phyloP scores from a whole-genome alignment of 1,284 basidiomycete genomes.

The Amylostereum areolatum region DNA sequence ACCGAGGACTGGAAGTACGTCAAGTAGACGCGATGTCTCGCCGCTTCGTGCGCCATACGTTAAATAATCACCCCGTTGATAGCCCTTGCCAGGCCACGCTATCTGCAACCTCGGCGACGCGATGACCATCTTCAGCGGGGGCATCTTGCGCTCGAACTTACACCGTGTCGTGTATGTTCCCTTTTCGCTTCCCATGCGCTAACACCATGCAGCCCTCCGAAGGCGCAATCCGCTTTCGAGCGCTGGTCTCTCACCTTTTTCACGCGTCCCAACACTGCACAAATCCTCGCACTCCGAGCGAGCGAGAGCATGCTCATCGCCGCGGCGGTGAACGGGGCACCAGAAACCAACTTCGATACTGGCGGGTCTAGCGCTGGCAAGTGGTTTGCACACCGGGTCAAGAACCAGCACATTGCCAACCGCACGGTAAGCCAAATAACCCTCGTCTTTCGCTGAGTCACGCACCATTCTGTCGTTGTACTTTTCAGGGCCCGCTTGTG shows the following conservation, averaged over 20 bases:
- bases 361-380: slow-evolving; percentile 19
- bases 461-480: slow-evolving; percentile 10
- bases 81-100: slow-evolving; percentile 27
- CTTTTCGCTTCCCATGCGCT: neutral
- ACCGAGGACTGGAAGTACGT: slow-evolving; percentile 65
- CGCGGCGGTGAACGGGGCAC: slow-evolving; percentile 16
- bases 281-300: slow-evolving; percentile 16
- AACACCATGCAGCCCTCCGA: slow-evolving; percentile 11
- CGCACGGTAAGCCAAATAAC: slow-evolving; percentile 12
- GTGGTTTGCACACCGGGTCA: slow-evolving; percentile 24
- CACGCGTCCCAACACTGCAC: slow-evolving; percentile 25
- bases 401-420: slow-evolving; percentile 23
- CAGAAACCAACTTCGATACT: slow-evolving; percentile 16
- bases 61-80: neutral
- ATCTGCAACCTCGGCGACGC: slow-evolving; percentile 31
- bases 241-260: slow-evolving; percentile 33
- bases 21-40: slow-evolving; percentile 20
- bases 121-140: slow-evolving; percentile 35
- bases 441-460: neutral
- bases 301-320: slow-evolving; percentile 19
- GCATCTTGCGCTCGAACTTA: slow-evolving; percentile 31
- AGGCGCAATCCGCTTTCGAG: slow-evolving; percentile 22
- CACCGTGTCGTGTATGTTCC: slow-evolving; percentile 28
- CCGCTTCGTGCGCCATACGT: neutral
- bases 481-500: slow-evolving; percentile 24